Evolutionary conservation across 306 rosid genomes (phyloP).

Genomic region (Castanea sativa): DNA sequence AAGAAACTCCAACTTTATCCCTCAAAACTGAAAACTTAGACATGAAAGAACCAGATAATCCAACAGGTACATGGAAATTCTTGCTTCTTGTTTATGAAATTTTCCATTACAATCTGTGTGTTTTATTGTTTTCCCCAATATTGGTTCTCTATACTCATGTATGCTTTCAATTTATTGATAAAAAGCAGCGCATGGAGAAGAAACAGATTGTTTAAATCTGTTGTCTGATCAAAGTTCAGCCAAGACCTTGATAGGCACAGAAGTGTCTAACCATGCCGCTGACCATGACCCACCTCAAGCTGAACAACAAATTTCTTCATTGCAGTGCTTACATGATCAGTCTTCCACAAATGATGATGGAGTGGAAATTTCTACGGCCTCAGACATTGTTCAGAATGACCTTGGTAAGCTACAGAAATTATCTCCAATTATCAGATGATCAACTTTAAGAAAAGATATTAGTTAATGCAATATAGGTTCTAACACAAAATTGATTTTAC

Average conservation of each 20-base stretch:
- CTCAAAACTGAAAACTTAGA: constrained; percentile 22
- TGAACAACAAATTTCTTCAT: constrained; percentile 25
- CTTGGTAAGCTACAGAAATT: constrained; percentile 33
- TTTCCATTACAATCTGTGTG: constrained; percentile 2
- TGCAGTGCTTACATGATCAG: constrained; percentile 29
- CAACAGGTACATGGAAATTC: constrained; percentile 45
- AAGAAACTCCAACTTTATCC: constrained; percentile 22
- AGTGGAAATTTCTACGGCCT: constrained; percentile 33
- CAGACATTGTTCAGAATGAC: constrained; percentile 39
- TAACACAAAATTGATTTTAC: constrained; percentile 15
- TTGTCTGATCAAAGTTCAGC: constrained; percentile 8
- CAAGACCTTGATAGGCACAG: constrained; percentile 8
- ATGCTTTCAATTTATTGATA: constrained; percentile 5
- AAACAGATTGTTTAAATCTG: not conserved
- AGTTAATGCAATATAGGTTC: constrained; percentile 18
- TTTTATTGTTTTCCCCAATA: not conserved
- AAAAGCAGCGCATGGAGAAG: constrained; percentile 20
- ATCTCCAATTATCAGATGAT: not conserved
- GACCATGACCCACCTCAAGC: constrained; percentile 28
- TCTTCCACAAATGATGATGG: constrained; percentile 40
- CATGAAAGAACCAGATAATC: constrained; percentile 27
- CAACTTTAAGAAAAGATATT: not conserved
- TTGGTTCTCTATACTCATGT: not conserved
- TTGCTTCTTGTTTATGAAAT: constrained; percentile 17
- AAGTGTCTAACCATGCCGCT: constrained; percentile 13